A percentile compares a stretch with the other conserved stretches of the same genome.
Evolutionary conservation across 1,284 basidiomycete genomes (phyloP).

Genomic region (Rhodotorula sp.): DNA sequence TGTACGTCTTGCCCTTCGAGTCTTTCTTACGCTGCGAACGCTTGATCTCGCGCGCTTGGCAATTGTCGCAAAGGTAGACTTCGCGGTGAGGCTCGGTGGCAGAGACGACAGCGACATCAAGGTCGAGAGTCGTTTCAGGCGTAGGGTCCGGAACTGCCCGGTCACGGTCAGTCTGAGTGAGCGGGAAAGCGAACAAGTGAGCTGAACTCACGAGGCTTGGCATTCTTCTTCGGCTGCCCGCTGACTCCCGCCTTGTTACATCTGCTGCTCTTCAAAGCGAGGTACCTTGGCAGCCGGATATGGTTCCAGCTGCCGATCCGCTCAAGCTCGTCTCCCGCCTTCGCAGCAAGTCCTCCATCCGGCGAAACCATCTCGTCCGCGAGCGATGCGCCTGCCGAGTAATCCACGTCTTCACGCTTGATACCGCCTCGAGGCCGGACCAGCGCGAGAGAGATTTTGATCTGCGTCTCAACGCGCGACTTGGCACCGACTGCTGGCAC

Average conservation of each 20-base stretch:
- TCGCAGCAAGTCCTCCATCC: constrained; percentile 30
- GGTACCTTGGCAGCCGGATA: constrained; percentile 71
- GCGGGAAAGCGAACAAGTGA: too few species aligned
- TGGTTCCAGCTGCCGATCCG: constrained; percentile 76
- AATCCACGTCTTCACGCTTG: not conserved
- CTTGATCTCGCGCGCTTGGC: constrained; percentile 50
- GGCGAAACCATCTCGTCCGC: constrained; percentile 14
- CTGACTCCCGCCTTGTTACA: too few species aligned
- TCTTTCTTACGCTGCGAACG: constrained; percentile 82
- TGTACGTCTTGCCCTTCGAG: constrained; percentile 50
- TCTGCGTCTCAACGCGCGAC: constrained; percentile 89
- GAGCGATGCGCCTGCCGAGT: not conserved
- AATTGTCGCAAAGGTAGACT: constrained; percentile 42
- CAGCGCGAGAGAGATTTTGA: constrained; percentile 73
- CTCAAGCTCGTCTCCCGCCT: constrained; percentile 29
- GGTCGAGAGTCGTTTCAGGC: constrained; percentile 27
- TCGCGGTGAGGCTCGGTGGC: constrained; percentile 37
- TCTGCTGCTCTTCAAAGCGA: constrained; percentile 69
- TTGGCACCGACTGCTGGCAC: constrained; percentile 83
- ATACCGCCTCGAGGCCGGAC: constrained; percentile 48
- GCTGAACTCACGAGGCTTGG: constrained; percentile 40
- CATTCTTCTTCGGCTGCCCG: constrained; percentile 50
- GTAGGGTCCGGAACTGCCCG: constrained; percentile 17
- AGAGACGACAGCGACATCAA: constrained; percentile 43
- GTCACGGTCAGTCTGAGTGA: constrained; percentile 3